Evolutionary conservation across 208 protist genomes (phyloP).

Genomic region (Trypanosoma conorhini): DNA sequence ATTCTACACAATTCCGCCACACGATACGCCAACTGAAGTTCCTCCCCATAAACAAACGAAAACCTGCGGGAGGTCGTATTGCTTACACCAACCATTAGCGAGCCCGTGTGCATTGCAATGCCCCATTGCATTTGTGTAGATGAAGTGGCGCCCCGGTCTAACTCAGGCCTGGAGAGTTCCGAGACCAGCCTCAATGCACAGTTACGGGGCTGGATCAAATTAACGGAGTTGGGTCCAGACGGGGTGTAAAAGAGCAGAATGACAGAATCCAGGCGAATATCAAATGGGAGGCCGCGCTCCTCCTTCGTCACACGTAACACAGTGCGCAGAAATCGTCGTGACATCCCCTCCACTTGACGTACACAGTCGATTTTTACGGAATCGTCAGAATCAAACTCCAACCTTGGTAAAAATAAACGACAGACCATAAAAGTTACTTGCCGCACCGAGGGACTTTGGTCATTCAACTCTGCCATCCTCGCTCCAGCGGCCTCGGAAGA

Average conservation of each 20-base stretch:
- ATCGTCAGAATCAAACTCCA: conserved; percentile 5
- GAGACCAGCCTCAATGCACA: conserved; percentile 27
- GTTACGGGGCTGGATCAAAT: conserved; percentile 24
- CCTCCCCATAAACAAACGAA: conserved; percentile 26
- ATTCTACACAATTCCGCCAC: conserved; percentile 31
- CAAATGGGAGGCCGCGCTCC: conserved; percentile 31
- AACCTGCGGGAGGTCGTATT: not conserved
- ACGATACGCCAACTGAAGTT: conserved; percentile 33
- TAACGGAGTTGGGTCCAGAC: conserved; percentile 28
- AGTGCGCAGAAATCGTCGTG: conserved; percentile 28
- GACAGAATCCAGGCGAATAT: conserved; percentile 39
- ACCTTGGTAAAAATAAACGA: conserved; percentile 33
- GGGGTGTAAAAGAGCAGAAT: conserved; percentile 42
- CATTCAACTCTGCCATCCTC: conserved; percentile 3
- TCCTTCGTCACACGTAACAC: conserved; percentile 26
- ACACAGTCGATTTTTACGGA: conserved; percentile 3
- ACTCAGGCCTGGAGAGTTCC: conserved; percentile 21
- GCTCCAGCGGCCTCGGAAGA: conserved; percentile 7
- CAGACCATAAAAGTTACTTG: conserved; percentile 40
- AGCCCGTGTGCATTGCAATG: conserved; percentile 33
- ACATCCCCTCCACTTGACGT: conserved; percentile 21
- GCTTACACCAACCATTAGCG: conserved; percentile 22
- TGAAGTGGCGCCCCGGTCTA: not conserved
- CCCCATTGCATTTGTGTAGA: conserved; percentile 35
- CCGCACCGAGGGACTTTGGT: conserved; percentile 14